These are phyloP conservation scores for Monosporozyma siamensis DNA, from an alignment of 805 yeast species.

Conservation along the genomic window DNA sequence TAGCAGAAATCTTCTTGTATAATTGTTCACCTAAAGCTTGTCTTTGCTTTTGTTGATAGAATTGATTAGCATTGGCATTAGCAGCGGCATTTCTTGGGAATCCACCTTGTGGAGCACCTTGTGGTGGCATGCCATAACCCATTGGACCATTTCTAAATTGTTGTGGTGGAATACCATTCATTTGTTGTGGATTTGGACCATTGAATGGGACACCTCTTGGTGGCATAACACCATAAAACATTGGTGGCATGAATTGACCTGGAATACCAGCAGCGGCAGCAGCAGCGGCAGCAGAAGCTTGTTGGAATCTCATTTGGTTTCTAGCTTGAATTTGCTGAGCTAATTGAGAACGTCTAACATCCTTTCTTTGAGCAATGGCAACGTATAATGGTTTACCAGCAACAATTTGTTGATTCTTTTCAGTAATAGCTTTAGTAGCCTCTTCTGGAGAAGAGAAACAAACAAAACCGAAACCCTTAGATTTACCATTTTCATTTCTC, in stretches of 20 bases:
- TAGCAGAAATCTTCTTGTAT: slow-evolving; percentile 83
- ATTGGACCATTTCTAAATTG: slow-evolving; percentile 68
- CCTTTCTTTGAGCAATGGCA: slow-evolving; percentile 98
- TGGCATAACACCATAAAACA: slow-evolving; percentile 46
- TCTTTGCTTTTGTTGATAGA: slow-evolving; percentile 87
- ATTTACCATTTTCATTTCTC: slow-evolving; percentile 89
- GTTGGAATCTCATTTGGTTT: slow-evolving; percentile 97
- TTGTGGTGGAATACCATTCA: slow-evolving; percentile 65
- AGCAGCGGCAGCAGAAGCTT: slow-evolving; percentile 55
- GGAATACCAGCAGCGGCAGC: slow-evolving; percentile 34
- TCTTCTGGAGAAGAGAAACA: slow-evolving; percentile 97
- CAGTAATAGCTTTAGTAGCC: slow-evolving; percentile 96
- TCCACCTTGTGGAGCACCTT: slow-evolving; percentile 51
- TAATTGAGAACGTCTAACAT: slow-evolving; percentile 91
- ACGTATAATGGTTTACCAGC: slow-evolving; percentile 95
- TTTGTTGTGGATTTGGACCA: slow-evolving; percentile 73
- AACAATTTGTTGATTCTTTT: slow-evolving; percentile 95
- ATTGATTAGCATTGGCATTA: slow-evolving; percentile 29
- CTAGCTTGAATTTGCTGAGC: slow-evolving; percentile 97
- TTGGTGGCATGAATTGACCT: slow-evolving; percentile 34
- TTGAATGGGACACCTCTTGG: slow-evolving; percentile 80
- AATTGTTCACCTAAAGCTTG: slow-evolving; percentile 96
- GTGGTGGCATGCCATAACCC: slow-evolving; percentile 70
- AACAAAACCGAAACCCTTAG: slow-evolving; percentile 97
- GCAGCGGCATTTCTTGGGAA: slow-evolving; percentile 32